Evolutionary conservation across 2,329 filamentous ascomycete species (phyloP), one percentile per base, ranked within the genome.

Genomic region (Talaromyces sp.): DNA sequence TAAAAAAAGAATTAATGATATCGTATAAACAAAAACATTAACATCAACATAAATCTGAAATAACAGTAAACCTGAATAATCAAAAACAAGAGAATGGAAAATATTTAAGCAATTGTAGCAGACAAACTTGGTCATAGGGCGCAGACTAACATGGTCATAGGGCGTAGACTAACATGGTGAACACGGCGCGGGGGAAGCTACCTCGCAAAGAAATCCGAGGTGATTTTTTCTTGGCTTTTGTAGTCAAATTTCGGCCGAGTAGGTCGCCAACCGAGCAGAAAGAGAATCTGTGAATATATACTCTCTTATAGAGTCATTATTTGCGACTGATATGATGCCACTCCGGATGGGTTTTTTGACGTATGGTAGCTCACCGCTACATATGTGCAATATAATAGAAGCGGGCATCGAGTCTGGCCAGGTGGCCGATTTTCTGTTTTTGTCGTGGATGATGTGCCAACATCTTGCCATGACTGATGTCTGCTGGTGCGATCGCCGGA

Each of bases 151-250:
- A n/a, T n/a, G 25, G 41, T 45, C 43, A 31, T 15, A 33, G 9
- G 15, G 8, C 21, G 43, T 25, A 11, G 8, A 1, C 7, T 31
- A 19, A n/a, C n/a, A n/a, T n/a, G 7, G 4, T 28, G 25, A 28
- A 28, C 25, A 13, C 22, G 13, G 41, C 19, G n/a, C 17, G 31
- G 45, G 45, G 45, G 37, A 53, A 50, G 43, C 15, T 17, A 43
- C 15, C 36, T 58, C 56, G 56, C 56, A 53, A 9, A 58, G 50
- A 58, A 54, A 35, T 40, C 56, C 56, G 56, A 58, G 50, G 46
- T 48, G 10, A 8, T 35, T 5, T 19, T 15, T n/a, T n/a, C n/a
- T n/a, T n/a, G n/a, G n/a, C n/a, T n/a, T 28, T 13, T 52, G 3
- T 25, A 31, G n/a, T 43, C 3, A 33, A 11, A 35, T 28, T n/a